These are phyloP conservation scores for Sphagnum contortum DNA, from an alignment of 225 moss, liverwort and hornwort genomes.

Conservation along the genomic window DNA sequence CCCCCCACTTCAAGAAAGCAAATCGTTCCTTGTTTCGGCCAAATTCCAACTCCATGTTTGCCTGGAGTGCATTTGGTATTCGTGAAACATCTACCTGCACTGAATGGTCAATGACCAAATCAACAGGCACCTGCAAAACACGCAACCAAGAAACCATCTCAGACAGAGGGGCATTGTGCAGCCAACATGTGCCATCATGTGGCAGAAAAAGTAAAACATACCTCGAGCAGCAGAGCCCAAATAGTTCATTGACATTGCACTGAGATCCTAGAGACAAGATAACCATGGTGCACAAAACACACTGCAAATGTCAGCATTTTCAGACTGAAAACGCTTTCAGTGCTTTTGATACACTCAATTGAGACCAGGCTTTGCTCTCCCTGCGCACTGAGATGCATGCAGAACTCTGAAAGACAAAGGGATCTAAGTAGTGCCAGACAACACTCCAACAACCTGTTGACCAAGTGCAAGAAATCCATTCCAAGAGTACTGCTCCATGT, in stretches of 20 bases:
- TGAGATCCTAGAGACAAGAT: neutral
- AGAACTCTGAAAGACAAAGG: too few relatives aligned
- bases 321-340: too few relatives aligned
- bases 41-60: slow-evolving; percentile 90
- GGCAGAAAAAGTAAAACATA: too few relatives aligned
- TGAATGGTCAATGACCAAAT: slow-evolving; percentile 94
- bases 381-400: neutral
- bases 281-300: neutral
- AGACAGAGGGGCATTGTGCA: too few relatives aligned
- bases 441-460: neutral
- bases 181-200: too few relatives aligned
- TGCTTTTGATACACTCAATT: neutral
- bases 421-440: neutral
- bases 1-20: slow-evolving; percentile 96
- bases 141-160: slow-evolving; percentile 2
- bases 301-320: neutral
- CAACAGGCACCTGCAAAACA: slow-evolving; percentile 72
- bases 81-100: slow-evolving; percentile 95
- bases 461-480: neutral
- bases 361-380: neutral
- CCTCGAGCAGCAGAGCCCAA: too few relatives aligned
- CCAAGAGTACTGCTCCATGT: neutral
- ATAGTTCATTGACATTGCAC: too few relatives aligned
- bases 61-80: slow-evolving; percentile 50
- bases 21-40: slow-evolving; percentile 88